Evolutionary conservation across 768 basidiomycete genomes (phyloP), one percentile per base, ranked within the genome.

Genomic region (Polyporus arcularius): DNA sequence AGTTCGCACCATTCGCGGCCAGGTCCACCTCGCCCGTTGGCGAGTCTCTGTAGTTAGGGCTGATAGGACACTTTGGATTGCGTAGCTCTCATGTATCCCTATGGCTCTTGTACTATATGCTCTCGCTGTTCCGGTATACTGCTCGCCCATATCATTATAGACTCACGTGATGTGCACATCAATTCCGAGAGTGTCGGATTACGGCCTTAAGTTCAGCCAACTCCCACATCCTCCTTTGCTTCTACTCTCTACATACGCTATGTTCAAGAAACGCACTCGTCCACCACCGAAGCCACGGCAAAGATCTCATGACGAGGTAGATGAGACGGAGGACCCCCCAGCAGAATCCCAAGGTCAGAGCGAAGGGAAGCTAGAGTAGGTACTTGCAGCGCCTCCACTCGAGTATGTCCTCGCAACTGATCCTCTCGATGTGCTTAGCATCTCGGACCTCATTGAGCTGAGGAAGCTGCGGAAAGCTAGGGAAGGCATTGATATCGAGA

Each of bases 401-500:
- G 7, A 48, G 30, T 11, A 21, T 52, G 18, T 16, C 16, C 57
- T 56, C 30, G 64, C 8, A 61, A 60, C 49, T 62, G 50, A 42
- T 51, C 63, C 52, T 55, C 10, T 16, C 39, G 42, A 30, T 51
- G 63, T 52, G 39, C 11, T 35, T 61, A 92, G 92, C 55, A 74
- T 96, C 30, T 84, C 90, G 64, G 94, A 96, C 55, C 81, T 98
- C 16, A 83, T 96, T 43, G 90, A 94, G 64, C 75, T 97, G 30
- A 82, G 94, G 47, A 94, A 88, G 70, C 76, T 96, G 30, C 82
- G 86, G 53, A 86, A 83, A 68, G 71, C 83, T 32, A 78, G 91
- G 57, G 84, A 87, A 69, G 96, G 96, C 1, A 97, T 98, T 53
- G 94, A 97, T 66, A 82, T 85, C 1, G 79, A 85, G 50, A 95